A percentile compares a stretch with the other conserved stretches of the same genome.
phyloP scores from a whole-genome alignment of 83 land plant species.

The Diphasiastrum complanatum region DNA sequence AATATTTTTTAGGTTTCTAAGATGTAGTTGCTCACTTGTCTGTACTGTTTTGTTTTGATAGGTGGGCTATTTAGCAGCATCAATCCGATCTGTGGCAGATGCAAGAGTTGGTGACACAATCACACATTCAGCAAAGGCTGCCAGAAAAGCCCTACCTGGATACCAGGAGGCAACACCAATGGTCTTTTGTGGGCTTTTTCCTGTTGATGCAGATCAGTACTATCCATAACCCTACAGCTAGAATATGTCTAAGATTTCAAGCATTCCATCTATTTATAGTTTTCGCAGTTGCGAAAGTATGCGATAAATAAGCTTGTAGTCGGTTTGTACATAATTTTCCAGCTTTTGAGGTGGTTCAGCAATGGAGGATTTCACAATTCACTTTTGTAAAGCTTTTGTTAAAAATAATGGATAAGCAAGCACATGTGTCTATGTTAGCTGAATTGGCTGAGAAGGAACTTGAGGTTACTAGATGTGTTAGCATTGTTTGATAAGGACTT shows the following conservation, averaged over 20 bases:
- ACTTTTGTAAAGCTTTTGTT: not conserved
- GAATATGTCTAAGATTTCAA: too few species aligned
- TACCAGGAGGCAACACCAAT: conserved; percentile 91
- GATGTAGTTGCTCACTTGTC: too few species aligned
- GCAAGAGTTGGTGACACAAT: conserved; percentile 99
- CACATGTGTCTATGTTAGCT: not conserved
- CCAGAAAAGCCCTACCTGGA: conserved; percentile 69
- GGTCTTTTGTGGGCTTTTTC: conserved; percentile 98
- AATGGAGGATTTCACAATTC: not conserved
- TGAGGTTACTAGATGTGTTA: too few species aligned
- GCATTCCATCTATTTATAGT: too few species aligned
- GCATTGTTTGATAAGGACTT: too few species aligned
- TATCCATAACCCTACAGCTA: not conserved
- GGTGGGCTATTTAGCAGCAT: conserved; percentile 96
- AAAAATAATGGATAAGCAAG: not conserved
- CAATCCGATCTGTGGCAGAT: conserved; percentile 95
- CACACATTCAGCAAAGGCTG: conserved; percentile 59
- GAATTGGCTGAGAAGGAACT: not conserved
- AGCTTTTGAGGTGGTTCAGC: not conserved
- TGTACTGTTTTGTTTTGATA: conserved; percentile 17
- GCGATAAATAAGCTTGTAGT: too few species aligned
- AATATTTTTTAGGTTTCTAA: too few species aligned
- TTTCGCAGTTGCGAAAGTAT: too few species aligned
- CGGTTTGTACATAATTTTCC: not conserved
- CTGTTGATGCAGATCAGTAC: conserved; percentile 95